Base-by-base conservation (phyloP, 805 yeast species). In the Myxozyma melibiosi region DNA sequence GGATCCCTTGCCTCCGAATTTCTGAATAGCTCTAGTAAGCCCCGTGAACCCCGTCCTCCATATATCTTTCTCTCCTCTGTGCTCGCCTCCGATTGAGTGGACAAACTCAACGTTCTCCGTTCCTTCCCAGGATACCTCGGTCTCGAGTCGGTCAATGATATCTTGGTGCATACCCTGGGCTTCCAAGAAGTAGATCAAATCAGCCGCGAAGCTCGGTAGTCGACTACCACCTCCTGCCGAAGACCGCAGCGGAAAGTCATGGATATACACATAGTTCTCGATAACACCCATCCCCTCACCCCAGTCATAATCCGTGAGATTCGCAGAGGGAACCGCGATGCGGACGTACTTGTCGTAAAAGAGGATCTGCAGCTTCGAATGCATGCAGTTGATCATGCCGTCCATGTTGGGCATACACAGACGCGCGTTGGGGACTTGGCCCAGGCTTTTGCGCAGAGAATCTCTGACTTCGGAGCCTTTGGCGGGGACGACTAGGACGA, bases 231-330 rank as follows among this genome's bases (percentile, higher is more conserved):
- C 4, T 4, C 28, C 16, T 3, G 39, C 41, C 35, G 11, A 11
- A 9, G 46, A 22, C 16, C 20, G 13, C 9, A 48, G 31, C 20
- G 65, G 62, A 34, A 62, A 63, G 30, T 63, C 66, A 22, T 62
- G 66, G 20, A 63, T 56, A 46, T 62, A 63, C 40, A 62, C 51
- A 18, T 59, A 51, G 37, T 65, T 65, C 43, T 65, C 67, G 6
- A 65, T 45, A 13, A 65, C 59, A 7, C 66, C 66, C 9, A 35
- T 47, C 18, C 64, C 57, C 39, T 65, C 68, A 14, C 68, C 68
- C 68, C 68, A 65, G 43, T 65, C 68, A 33, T 65, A 65, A 11
- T 53, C 54, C 11, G 65, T 61, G n/a, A 65, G 58, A 40, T 65
- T 65, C 13, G 68, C 68, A 28, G 68, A 47, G 13, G 68, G 68